These are phyloP conservation scores for Termitomyces sp. DNA, from an alignment of 768 basidiomycete genomes.

Conservation along the genomic window DNA sequence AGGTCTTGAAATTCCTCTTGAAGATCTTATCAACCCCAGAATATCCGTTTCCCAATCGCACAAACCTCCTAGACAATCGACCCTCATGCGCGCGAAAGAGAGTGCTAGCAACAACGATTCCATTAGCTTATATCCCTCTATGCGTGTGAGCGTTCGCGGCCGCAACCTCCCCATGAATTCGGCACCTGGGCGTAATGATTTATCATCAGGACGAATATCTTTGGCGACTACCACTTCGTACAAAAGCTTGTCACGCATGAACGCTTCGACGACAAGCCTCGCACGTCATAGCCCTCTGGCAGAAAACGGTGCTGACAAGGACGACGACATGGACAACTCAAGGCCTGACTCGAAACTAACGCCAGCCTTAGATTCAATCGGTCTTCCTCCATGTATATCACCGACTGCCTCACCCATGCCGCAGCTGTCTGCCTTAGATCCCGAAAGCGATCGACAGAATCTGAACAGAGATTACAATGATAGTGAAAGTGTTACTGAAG, in stretches of 20 bases:
- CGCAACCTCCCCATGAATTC: constrained; percentile 19
- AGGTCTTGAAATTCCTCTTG: constrained; percentile 79
- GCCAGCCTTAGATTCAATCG: constrained; percentile 29
- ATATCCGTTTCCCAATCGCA: constrained; percentile 13
- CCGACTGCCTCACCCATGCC: constrained; percentile 13
- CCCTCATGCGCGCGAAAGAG: constrained; percentile 21
- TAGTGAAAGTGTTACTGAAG: background rate
- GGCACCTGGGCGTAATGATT: constrained; percentile 5
- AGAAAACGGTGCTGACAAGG: constrained; percentile 13
- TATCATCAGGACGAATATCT: constrained; percentile 15
- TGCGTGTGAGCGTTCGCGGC: constrained; percentile 39
- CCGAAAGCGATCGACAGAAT: constrained; percentile 9
- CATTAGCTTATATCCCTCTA: constrained; percentile 32
- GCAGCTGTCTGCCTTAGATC: constrained; percentile 20
- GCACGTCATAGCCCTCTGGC: constrained; percentile 1
- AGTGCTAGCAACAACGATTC: constrained; percentile 35
- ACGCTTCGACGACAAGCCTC: constrained; percentile 21
- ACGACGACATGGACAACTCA: constrained; percentile 25
- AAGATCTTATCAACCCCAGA: constrained; percentile 59
- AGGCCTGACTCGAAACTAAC: constrained; percentile 74
- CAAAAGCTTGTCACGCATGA: constrained; percentile 37
- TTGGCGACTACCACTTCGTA: constrained; percentile 32
- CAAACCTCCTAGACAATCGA: constrained; percentile 14
- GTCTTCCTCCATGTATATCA: constrained; percentile 10
- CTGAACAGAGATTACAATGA: constrained; percentile 8